Base-by-base conservation (phyloP, 352 stramenopile genomes). In the Phytophthora meadii region DNA sequence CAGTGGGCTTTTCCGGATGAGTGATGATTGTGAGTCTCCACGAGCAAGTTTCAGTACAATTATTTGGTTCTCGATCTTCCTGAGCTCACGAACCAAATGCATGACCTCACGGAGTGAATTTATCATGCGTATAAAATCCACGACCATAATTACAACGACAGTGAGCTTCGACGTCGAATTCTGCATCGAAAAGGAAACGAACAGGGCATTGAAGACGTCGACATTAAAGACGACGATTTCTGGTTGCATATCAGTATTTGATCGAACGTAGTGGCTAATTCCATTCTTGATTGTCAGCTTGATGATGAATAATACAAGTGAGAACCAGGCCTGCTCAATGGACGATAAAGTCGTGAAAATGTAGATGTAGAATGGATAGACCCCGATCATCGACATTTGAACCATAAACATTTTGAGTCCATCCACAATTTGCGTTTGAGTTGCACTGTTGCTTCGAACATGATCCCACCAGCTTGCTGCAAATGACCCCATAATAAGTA, bases 281-380 rank as follows among this genome's bases (percentile, higher is more conserved):
- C 55, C 36, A 27, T 70, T 54, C 36, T 72, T 78, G 52, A 69
- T 36, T 36, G 3, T 10, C 30, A 36, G 30, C 9, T 36, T 36
- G 30, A 36, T 36, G 12, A 36, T 36, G 9, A 36, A 36, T 10
- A 36, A 14, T 14, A 36, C 30, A 19, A 76, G 36, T 22, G 59
- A 58, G 17, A 79, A 63, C 6, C 12, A 58, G 11, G 52, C 54
- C 19, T 76, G 63, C 1, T 41, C 27, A 3, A 53, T 22, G 1
- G 54, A 36, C 3, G 46, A 53, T 10, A 72, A 34, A 1, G 5
- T 45, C n/a, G 36, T 59, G 45, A 77, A 79, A 14, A 53, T 24
- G 47, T 54, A 66, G 10, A 39, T 68, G 42, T 65, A 77, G n/a
- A 59, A 25, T 8, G 63, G 57, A 46, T 74, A 76, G 30, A 36